Percentiles rank a stretch among this genome's conserved stretches.
Conservation (phyloP, 1,284 basidiomycete species). For the Pterula multifida region DNA sequence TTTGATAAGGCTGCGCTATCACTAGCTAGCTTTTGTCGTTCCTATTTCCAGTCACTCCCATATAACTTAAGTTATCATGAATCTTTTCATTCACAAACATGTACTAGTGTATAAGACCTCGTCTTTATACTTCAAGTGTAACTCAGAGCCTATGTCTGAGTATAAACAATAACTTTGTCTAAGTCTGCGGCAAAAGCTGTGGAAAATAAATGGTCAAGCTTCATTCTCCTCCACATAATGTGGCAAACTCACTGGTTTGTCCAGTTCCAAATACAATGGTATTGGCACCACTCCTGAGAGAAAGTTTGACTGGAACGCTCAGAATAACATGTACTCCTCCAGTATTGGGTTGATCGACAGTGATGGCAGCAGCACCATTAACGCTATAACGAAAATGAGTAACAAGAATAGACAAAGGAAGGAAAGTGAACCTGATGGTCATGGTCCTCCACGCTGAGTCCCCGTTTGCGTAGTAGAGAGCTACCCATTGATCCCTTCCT, state of each 20-base stretch:
- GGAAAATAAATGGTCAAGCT: neutral
- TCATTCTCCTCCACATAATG: no score
- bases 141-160: conserved; percentile 21
- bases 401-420: neutral
- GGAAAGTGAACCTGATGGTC: conserved; percentile 32
- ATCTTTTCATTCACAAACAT: no score
- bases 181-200: conserved; percentile 47
- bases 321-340: conserved; percentile 39
- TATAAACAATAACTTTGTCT: conserved; percentile 51
- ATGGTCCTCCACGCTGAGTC: conserved; percentile 48
- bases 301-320: conserved; percentile 44
- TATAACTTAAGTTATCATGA: no score
- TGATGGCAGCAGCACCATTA: conserved; percentile 38
- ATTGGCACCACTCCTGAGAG: conserved; percentile 37
- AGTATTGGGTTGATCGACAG: conserved; percentile 46
- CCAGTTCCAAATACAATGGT: conserved; percentile 36
- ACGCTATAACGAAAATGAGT: conserved; percentile 24
- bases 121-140: no score
- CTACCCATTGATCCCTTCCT: conserved; percentile 43
- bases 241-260: conserved; percentile 32
- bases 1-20: no score
- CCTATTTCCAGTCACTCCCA: no score
- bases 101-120: no score
- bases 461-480: conserved; percentile 46
- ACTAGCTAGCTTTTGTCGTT: no score